These are phyloP conservation scores for Penicillium aurantiogriseum DNA, from an alignment of 2,329 filamentous ascomycete species.

Conservation along the genomic window DNA sequence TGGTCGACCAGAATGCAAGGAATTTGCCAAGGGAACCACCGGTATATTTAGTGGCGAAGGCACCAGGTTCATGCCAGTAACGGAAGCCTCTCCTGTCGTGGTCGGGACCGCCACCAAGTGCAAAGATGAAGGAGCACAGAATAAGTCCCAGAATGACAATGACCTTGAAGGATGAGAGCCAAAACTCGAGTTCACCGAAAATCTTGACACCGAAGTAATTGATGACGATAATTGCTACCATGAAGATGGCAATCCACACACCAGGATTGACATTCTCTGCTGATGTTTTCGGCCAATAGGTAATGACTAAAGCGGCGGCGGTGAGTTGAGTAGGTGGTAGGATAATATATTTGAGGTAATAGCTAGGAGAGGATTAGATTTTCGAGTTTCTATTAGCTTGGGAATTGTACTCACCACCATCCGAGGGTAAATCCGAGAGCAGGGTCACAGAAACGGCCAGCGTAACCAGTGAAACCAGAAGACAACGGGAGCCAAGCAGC, in stretches of 20 bases:
- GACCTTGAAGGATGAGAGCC: conserved; percentile 57
- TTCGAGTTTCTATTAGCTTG: conserved; percentile 23
- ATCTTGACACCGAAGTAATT: conserved; percentile 67
- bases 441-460: conserved; percentile 46
- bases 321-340: conserved; percentile 21
- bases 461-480: conserved; percentile 42
- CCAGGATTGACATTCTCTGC: conserved; percentile 4
- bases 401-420: conserved; percentile 43
- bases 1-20: conserved; percentile 4
- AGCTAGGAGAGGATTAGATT: background rate
- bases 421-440: conserved; percentile 45
- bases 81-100: conserved; percentile 68
- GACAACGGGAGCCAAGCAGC: conserved; percentile 41
- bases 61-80: conserved; percentile 56
- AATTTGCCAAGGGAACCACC: conserved; percentile 8
- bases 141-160: conserved; percentile 66
- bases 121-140: conserved; percentile 72
- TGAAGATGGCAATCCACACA: conserved; percentile 1
- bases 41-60: conserved; percentile 11
- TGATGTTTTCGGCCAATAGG: conserved; percentile 8
- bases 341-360: conserved; percentile 7
- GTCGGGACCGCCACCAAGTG: conserved; percentile 74
- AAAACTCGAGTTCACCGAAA: conserved; percentile 64
- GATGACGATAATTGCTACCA: conserved; percentile 44
- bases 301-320: conserved; percentile 24